Evolutionary conservation across 2,329 filamentous ascomycete species (phyloP), one percentile per base, ranked within the genome.

Genomic region (Cordyceps cateniannulata): DNA sequence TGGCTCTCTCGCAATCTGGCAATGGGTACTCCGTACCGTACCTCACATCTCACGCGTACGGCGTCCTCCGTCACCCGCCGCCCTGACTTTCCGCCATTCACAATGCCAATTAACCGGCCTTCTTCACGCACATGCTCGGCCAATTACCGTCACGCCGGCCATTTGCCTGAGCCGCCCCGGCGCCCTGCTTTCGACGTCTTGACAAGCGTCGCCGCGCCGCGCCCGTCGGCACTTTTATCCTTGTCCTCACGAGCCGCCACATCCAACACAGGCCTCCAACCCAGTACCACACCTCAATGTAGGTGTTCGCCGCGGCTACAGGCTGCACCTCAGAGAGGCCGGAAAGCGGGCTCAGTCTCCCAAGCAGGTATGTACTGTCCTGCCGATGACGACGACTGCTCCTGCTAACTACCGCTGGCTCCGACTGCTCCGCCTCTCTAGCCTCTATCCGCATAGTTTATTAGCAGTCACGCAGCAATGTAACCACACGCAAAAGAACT

Each of bases 401-500:
- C 25, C 44, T 5, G 25, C 1, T 10, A 12, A 38, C 25, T 56
- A n/a, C 53, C 40, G 24, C 52, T 25, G 7, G 25, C 35, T 22
- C 14, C 16, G 44, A 42, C 55, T 42, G 24, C 29, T 16, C 49
- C 40, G 14, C 52, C 42, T 32, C 32, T 48, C 44, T 47, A 47
- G 20, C 58, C 18, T 50, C 49, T 38, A 54, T 60, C 25, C 40
- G 42, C 27, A 48, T 35, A 27, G 25, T 16, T 25, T 38, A 40
- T 25, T 38, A 40, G 57, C 48, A 53, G 27, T 53, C 27, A 53
- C 24, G 20, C 52, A 54, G 49, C 42, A 47, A 60, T 54, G 49
- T 48, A 54, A 60, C 58, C 49, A 54, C 58, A 48, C 29, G 29
- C 20, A 24, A 47, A 47, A 42, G 47, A 22, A 59, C 25, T 42